Evolutionary conservation across 2,329 filamentous ascomycete species (phyloP), one percentile per base, ranked within the genome.

Genomic region (Xylaria arbuscula): DNA sequence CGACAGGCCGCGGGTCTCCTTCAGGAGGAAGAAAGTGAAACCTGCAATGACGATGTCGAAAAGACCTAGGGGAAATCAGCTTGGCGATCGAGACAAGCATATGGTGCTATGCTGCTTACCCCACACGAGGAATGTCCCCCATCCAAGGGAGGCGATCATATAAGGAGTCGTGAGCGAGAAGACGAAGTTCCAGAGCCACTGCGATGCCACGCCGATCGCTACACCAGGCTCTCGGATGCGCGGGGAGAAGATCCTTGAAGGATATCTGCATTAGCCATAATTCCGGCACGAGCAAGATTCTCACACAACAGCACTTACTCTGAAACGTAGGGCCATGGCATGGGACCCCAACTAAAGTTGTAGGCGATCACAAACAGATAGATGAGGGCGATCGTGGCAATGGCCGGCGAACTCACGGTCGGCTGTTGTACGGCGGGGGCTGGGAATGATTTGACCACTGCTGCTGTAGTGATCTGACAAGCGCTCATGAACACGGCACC

Each of bases 1-100:
- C 0, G 87, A 88, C 6, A 91, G 82, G 53, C 89, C 89, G 80
- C 91, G 91, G 57, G 90, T 92, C 80, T 92, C 90, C 66, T 90
- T 89, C 66, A 92, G 81, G 76, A 88, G 84, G 72, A 86, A 85
- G 74, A 80, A 87, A 32, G 86, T 81, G 71, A 85, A 66, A 7
- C 74, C 38, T 2, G 76, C 77, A 54, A 84, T 84, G 42, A 81
- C 73, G 13, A 81, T 67, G 67, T 84, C 82, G 19, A 84, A 81
- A 10, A 81, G 68, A 17, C 74, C 75, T 76, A 11, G 1, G 17
- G 19, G 6, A 11, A 38, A 7, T 66, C 32, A 68, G 22, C 9
- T 38, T 71, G 17, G 67, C 42, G 34, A 13, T 42, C 11, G 5
- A 7, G 8, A 2, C 38, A 45, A 5, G 19, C 2, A 50, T 7